Base-by-base conservation (phyloP, 139 green algal species). In the Chlorella ohadii region DNA sequence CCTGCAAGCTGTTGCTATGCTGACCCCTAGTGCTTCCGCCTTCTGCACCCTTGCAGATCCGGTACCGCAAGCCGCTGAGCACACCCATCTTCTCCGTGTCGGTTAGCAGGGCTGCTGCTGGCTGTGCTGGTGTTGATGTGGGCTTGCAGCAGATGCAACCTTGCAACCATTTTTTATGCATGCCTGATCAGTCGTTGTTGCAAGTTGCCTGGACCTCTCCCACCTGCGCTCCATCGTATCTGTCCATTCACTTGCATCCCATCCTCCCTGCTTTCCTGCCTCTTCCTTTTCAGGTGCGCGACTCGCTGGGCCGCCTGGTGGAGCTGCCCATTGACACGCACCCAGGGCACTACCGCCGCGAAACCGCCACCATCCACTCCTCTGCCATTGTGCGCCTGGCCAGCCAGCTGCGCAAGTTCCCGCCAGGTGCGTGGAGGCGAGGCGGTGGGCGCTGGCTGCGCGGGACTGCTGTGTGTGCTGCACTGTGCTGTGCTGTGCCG, bases 71-170 rank as follows among this genome's bases (percentile, higher is more conserved):
- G 76, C 13, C 68, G 27, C 83, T 93, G 57, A 81, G 87, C 64
- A 65, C 68, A n/a, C 89, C 89, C 44, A 89, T 92, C 75, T 88
- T 92, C 79, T 87, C 79, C 12, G 17, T 93, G 4, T 85, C 78
- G 28, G 78, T 91, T 56, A 64, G 74, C 4, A 23, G 47, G 44
- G 44, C 27, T 39, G 28, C 41, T 33, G 72, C 44, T 41, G 3
- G 39, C 19, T 6, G 23, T 70, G 64, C 23, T 31, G 2, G 4
- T 27, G 25, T 31, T 31, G 23, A 6, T 36, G 23, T 33, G 20
- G 6, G 44, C 27, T 11, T 78, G 72, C 41, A 7, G 44, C 3
- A 25, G 36, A 1, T 36, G n/a, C n/a, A n/a, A n/a, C n/a, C n/a
- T n/a, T n/a, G n/a, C n/a, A n/a, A n/a, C 11, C 27, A 33, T 27